Evolutionary conservation across 768 basidiomycete genomes (phyloP).

Genomic region (Collybiopsis luxurians): DNA sequence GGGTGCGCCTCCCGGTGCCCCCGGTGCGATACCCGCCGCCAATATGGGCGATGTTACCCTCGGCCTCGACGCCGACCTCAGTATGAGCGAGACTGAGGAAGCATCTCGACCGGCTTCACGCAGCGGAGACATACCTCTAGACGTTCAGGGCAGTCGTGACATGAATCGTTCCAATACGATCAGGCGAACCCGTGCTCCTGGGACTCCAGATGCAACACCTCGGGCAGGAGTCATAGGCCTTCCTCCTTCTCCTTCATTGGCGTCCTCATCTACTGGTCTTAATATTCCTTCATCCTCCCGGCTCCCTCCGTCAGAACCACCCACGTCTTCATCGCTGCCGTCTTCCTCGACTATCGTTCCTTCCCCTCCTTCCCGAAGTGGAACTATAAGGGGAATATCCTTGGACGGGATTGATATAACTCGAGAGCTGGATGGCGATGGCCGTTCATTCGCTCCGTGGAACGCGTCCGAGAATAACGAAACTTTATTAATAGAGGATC

Average conservation of each 20-base stretch:
- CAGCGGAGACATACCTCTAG: background rate
- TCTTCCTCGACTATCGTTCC: background rate
- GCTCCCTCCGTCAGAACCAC: background rate
- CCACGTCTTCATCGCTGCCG: background rate
- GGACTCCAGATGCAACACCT: conserved; percentile 56
- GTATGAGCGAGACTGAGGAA: conserved; percentile 8
- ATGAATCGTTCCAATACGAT: conserved; percentile 10
- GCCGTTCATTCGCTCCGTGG: background rate
- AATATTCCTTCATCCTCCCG: background rate
- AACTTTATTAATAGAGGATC: too few relatives aligned
- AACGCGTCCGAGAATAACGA: background rate
- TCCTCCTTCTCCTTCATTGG: conserved; percentile 28
- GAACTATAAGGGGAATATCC: conserved; percentile 1
- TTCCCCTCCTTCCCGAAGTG: background rate
- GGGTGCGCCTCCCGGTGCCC: conserved; percentile 88
- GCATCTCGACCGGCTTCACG: conserved; percentile 5
- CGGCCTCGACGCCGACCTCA: conserved; percentile 16
- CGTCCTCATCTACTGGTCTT: background rate
- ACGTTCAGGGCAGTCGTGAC: background rate
- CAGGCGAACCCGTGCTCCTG: conserved; percentile 27
- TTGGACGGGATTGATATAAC: background rate
- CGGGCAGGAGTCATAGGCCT: conserved; percentile 58
- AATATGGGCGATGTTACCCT: conserved; percentile 8
- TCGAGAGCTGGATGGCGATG: background rate
- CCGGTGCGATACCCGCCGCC: conserved; percentile 57